A percentile compares a stretch with the other conserved stretches of the same genome.
phyloP scores from a whole-genome alignment of 352 stramenopile genomes.

The Phytophthora tubulina region DNA sequence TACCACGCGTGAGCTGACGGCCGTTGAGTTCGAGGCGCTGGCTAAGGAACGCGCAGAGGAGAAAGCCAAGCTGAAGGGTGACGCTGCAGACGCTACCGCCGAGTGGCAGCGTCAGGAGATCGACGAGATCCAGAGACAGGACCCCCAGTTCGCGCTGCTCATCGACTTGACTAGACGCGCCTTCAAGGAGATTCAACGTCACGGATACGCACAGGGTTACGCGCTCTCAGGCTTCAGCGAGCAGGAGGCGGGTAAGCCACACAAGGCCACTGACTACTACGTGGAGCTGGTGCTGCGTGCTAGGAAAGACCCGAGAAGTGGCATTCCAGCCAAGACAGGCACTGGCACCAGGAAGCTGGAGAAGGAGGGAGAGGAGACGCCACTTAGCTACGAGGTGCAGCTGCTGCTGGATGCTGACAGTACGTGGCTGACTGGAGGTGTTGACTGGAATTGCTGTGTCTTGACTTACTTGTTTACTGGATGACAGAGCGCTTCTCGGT shows the following conservation, averaged over 20 bases:
- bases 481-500: conserved; percentile 59
- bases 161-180: conserved; percentile 56
- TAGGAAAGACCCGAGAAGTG: conserved; percentile 30
- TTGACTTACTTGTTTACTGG: conserved; percentile 4
- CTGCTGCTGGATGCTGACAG: conserved; percentile 55
- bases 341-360: conserved; percentile 35
- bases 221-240: conserved; percentile 67
- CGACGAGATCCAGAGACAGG: conserved; percentile 46
- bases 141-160: conserved; percentile 60
- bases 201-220: conserved; percentile 69
- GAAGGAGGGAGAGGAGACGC: conserved; percentile 33
- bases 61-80: conserved; percentile 43
- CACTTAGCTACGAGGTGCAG: conserved; percentile 55
- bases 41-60: conserved; percentile 43
- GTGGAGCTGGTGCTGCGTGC: conserved; percentile 43
- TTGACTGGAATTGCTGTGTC: background rate
- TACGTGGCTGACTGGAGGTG: conserved; percentile 34
- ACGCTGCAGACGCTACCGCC: conserved; percentile 24
- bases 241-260: conserved; percentile 25
- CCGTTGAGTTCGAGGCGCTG: conserved; percentile 56
- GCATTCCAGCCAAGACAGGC: conserved; percentile 37
- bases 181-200: conserved; percentile 64
- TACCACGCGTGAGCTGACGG: conserved; percentile 52
- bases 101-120: conserved; percentile 44
- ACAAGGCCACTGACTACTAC: conserved; percentile 33